Evolutionary conservation across 352 stramenopile species (phyloP), one percentile per base, ranked within the genome.

Genomic region (Pythium brassicae): DNA sequence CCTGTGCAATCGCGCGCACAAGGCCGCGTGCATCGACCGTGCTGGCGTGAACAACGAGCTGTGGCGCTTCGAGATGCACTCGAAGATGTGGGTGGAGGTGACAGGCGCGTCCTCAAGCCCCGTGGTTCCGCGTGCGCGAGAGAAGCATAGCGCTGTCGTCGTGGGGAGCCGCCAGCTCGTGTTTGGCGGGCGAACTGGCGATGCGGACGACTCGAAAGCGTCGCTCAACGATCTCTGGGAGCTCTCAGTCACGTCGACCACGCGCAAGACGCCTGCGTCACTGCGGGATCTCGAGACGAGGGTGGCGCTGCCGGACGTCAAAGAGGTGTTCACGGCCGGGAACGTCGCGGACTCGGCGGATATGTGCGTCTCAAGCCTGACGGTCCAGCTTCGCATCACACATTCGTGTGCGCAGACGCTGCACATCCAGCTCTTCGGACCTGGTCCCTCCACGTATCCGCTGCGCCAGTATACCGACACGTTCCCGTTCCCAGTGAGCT

Each of bases 171-270:
- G 76, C 10, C 49, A 89, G 47, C 61, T 92, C 25, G 53, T 92
- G 3, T 89, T 89, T 59, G 78, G 76, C 48, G 81, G 81, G 9
- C 66, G 70, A 0, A 65, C 70, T 22, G 67, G 63, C 7, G 62
- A 72, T 22, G 22, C 44, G 1, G 57, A 59, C 50, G 65, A 69
- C 40, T 29, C 54, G 20, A 73, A 59, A 39, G 59, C 37, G 48
- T 65, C 72, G 17, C 51, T 83, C 11, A 74, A 76, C 42, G 80
- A 87, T 71, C 58, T 92, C 23, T 91, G 81, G 81, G 74, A 85
- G 27, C 65, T 89, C 22, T 78, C 72, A 1, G 57, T 82, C 20
- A 76, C 74, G 0, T 87, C 81, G 0, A 76, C 50, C 0, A 81
- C 74, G 0, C 46, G 58, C 0, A 72, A 65, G 44, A 69, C 65